A percentile compares a stretch with the other conserved stretches of the same genome.
These are phyloP conservation scores for Diaporthe citri DNA, from an alignment of 2,329 filamentous ascomycete species.

Conservation along the genomic window DNA sequence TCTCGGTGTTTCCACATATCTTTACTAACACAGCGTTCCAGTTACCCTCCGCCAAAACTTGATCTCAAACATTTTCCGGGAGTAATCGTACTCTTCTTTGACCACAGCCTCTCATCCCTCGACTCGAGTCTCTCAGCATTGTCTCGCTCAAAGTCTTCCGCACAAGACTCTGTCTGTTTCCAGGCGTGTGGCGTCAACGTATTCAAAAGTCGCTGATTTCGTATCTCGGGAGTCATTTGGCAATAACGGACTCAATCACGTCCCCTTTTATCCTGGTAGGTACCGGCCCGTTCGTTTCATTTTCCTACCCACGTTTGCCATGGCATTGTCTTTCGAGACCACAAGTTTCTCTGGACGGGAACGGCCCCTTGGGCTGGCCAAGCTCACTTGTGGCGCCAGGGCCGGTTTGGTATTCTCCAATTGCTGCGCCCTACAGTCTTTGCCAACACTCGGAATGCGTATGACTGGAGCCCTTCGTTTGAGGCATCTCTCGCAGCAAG, in stretches of 20 bases:
- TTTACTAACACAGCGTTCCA: not conserved
- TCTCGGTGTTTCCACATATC: not conserved
- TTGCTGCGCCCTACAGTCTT: not conserved
- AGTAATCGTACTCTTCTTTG: conserved; percentile 20
- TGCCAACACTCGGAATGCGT: not conserved
- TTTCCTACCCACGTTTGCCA: not conserved
- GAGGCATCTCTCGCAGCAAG: not conserved
- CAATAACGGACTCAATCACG: not conserved
- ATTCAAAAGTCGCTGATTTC: conserved; percentile 32
- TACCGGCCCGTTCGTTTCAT: not conserved
- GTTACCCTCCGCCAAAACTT: not conserved
- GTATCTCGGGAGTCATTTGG: conserved; percentile 18
- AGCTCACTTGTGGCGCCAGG: not conserved
- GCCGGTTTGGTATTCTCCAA: too few species aligned
- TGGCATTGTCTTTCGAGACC: not conserved
- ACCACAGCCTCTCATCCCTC: not conserved
- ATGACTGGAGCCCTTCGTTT: not conserved
- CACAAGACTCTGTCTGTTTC: conserved; percentile 21
- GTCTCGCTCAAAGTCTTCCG: conserved; percentile 6
- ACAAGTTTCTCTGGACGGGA: not conserved
- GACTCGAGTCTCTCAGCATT: conserved; percentile 1
- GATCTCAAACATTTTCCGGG: conserved; percentile 10
- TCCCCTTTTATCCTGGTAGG: conserved; percentile 18
- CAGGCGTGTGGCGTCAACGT: conserved; percentile 36
- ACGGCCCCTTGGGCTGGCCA: not conserved